These are phyloP conservation scores for Ballota nigra DNA, from an alignment of 257 asterid species.

Conservation along the genomic window DNA sequence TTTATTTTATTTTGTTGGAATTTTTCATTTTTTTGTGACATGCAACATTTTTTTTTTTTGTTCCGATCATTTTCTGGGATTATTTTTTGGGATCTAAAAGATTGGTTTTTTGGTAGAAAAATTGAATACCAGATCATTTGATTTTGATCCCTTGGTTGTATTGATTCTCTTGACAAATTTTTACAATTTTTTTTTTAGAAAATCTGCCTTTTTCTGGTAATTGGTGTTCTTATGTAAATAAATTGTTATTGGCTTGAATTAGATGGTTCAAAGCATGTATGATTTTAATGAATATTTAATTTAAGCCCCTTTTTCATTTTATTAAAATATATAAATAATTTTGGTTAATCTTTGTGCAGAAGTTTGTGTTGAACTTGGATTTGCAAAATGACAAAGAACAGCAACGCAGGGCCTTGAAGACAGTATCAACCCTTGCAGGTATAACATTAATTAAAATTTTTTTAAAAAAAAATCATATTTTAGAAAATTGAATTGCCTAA, in stretches of 20 bases:
- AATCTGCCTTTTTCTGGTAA: background rate
- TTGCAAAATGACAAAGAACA: slow-evolving; percentile 59
- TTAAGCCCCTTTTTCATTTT: background rate
- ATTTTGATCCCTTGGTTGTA: background rate
- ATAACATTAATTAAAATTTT: slow-evolving; percentile 1
- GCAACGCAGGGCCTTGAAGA: slow-evolving; percentile 79
- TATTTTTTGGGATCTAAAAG: slow-evolving; percentile 19
- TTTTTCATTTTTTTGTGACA: slow-evolving; percentile 15
- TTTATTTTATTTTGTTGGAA: too few relatives aligned
- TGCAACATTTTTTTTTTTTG: slow-evolving; percentile 15
- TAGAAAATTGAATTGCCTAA: background rate
- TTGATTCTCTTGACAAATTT: background rate
- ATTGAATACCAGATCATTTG: slow-evolving; percentile 7
- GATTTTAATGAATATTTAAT: background rate
- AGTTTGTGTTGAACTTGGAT: slow-evolving; percentile 70
- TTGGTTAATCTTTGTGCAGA: slow-evolving; percentile 39
- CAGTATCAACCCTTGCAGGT: slow-evolving; percentile 76
- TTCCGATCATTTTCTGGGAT: slow-evolving; percentile 9
- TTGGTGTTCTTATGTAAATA: background rate
- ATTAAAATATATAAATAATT: background rate
- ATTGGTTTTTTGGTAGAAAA: too few relatives aligned
- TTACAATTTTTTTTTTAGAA: slow-evolving; percentile 8
- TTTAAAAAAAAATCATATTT: background rate
- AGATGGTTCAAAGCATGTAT: background rate
- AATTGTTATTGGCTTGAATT: background rate